phyloP scores from a whole-genome alignment of 192 early-diverging fungal genomes.

The Coemansia sp. region DNA sequence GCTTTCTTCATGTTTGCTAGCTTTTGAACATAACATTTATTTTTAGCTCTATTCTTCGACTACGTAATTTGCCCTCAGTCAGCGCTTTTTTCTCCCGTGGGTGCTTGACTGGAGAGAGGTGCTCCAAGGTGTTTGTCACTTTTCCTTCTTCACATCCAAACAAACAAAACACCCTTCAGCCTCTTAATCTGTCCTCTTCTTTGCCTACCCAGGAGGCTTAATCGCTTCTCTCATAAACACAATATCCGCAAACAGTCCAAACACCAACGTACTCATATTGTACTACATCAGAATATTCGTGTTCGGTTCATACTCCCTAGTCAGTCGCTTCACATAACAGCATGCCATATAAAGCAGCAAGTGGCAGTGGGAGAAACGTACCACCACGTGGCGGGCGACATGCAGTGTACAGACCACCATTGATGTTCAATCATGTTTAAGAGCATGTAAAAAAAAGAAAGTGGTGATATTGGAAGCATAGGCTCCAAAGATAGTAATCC shows the following conservation, averaged over 20 bases:
- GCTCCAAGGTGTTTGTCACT: no score
- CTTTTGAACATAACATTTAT: neutral
- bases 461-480: no score
- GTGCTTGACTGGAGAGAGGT: no score
- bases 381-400: no score
- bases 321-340: neutral
- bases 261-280: constrained; percentile 8
- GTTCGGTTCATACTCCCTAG: neutral
- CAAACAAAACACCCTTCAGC: neutral
- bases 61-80: no score
- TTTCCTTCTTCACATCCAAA: no score
- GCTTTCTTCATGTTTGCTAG: neutral
- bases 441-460: neutral
- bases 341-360: constrained; percentile 2
- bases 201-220: neutral
- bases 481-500: neutral
- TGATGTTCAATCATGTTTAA: neutral
- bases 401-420: no score
- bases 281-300: neutral
- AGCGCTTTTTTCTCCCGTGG: no score
- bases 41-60: no score
- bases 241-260: constrained; percentile 7
- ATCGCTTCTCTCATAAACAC: neutral
- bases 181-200: neutral
- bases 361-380: neutral